Base-by-base conservation (phyloP, 257 asterid species). In the Solanum appendiculatum region DNA sequence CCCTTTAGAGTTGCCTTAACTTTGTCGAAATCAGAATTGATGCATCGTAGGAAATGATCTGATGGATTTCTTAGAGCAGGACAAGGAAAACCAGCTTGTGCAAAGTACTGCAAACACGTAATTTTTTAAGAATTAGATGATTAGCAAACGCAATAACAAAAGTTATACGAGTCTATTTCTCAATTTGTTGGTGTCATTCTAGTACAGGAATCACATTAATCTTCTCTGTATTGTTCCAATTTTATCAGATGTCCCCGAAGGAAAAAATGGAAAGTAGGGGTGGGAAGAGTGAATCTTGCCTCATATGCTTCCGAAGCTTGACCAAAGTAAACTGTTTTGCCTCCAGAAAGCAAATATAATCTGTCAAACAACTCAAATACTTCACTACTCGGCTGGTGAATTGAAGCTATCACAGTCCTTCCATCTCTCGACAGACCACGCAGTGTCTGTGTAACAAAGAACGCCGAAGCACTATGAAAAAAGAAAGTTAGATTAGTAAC, bases 1-100 rank as follows among this genome's bases (percentile, higher is more conserved):
- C 99, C 99, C 91, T 96, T 97, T 9, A 97, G 95, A n/a, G 99
- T 97, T 39, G 99, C 99, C 91, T 97, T 97, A 69, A 95, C 99
- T 89, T 95, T 95, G 93, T 97, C 99, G 27, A 97, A 97, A 89
- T 97, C 99, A 29, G 98, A 92, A 83, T 97, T 97, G 89, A 97
- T 94, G 91, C 98, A 95, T 3, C 98, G 92, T 54, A 97, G 95
- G 83, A 97, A 97, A 91, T 97, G 99, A 90, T 97, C 99, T 0
- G 99, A 97, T 6, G 99, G 99, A 87, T 97, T 97, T 56, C 98
- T 91, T 48, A 97, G 90, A 64, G 99, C 90, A 66, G 99, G 99
- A 68, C 99, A 97, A 21, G 99, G 99, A 86, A 97, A 97, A 3
- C 99, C 99, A 63, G 98, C 97, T 87, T 94, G 98, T 46, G 98